A percentile compares a stretch with the other conserved stretches of the same genome.
These are phyloP conservation scores for Musa balbisiana DNA, from an alignment of 202 grass and related monocot species.

Conservation along the genomic window DNA sequence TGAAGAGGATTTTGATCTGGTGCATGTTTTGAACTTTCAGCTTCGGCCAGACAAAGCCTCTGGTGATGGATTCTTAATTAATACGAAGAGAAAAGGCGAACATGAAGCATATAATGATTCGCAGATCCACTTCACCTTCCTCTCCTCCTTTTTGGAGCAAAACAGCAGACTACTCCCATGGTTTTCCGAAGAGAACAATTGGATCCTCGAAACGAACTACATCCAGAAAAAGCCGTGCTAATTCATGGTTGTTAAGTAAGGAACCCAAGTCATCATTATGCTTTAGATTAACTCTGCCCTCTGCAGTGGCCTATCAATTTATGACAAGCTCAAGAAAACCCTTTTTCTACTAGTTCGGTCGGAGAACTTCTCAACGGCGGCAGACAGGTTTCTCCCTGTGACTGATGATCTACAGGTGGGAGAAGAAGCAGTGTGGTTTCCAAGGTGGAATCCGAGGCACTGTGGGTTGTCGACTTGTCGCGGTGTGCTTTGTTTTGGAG, in stretches of 20 bases:
- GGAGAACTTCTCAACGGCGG: too few relatives aligned
- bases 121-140: background rate
- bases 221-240: background rate
- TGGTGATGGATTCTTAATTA: too few relatives aligned
- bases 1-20: too few relatives aligned
- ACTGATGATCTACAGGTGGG: background rate
- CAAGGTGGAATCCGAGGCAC: slow-evolving; percentile 1
- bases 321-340: too few relatives aligned
- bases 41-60: too few relatives aligned
- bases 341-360: too few relatives aligned
- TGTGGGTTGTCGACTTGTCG: slow-evolving; percentile 10
- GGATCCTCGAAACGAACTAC: background rate
- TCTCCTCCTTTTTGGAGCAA: background rate
- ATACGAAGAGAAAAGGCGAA: too few relatives aligned
- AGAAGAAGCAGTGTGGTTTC: background rate
- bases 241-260: background rate
- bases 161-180: background rate
- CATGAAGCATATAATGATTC: too few relatives aligned
- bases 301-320: too few relatives aligned
- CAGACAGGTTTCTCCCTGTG: background rate
- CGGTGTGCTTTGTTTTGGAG: background rate
- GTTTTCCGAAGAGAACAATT: background rate
- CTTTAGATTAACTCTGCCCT: background rate
- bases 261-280: background rate
- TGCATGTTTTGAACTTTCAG: too few relatives aligned